A percentile compares a stretch with the other conserved stretches of the same genome.
These are phyloP conservation scores for Endotrypanum monterogeii DNA, from an alignment of 208 protist species.

Conservation along the genomic window DNA sequence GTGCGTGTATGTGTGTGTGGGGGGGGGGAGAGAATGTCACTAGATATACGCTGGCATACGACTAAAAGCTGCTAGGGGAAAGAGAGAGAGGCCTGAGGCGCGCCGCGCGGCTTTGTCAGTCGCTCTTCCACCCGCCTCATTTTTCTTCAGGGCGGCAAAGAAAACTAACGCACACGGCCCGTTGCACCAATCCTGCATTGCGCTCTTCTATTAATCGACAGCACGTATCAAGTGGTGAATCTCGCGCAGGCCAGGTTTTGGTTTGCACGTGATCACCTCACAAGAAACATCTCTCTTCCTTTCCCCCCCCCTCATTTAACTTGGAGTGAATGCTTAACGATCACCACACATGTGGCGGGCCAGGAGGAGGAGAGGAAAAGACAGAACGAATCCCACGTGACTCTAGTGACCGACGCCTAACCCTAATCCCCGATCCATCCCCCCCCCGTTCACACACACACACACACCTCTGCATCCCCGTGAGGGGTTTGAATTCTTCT, in stretches of 20 bases:
- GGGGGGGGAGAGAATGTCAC: neutral
- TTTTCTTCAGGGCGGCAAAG: neutral
- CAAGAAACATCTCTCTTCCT: neutral
- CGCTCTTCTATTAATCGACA: neutral
- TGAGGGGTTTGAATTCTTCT: too few species aligned
- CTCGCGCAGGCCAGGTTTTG: neutral
- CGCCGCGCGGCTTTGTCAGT: neutral
- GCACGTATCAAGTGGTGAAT: neutral
- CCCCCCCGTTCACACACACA: too few species aligned
- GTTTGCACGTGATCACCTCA: neutral
- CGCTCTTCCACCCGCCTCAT: neutral
- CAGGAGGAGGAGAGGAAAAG: neutral
- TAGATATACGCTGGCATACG: neutral
- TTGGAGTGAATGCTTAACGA: neutral
- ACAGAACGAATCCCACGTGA: neutral
- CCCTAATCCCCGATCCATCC: too few species aligned
- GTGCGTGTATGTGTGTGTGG: neutral
- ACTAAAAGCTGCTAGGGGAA: neutral
- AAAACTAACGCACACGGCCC: neutral
- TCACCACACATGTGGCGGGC: too few species aligned
- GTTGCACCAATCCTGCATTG: neutral
- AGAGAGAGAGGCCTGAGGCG: too few species aligned
- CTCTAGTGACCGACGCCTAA: neutral
- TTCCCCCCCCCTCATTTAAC: neutral
- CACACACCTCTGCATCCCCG: too few species aligned